Evolutionary conservation across 163 green algal genomes (phyloP), one percentile per base, ranked within the genome.

Genomic region (Scenedesmus sp.): DNA sequence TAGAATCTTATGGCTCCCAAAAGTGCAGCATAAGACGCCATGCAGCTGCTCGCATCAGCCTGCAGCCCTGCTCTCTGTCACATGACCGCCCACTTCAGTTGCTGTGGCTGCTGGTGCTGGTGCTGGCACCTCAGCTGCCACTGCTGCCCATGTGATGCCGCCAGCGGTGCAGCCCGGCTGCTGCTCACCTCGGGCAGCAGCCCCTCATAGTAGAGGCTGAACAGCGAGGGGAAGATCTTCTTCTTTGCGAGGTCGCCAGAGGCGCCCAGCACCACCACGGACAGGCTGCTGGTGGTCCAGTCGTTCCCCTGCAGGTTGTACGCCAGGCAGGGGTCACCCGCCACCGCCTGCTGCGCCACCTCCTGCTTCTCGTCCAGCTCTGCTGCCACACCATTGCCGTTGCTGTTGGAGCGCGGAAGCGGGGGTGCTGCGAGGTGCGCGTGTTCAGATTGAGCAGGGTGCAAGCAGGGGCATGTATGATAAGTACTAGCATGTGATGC

Each of bases 191-290:
- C 89, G 82, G 97, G 98, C 81, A 99, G 93, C 89, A 97, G 95
- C 7, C 97, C 96, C 89, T 99, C 96, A 72, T 99, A 98, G 92
- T 97, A 99, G 6, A 99, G 94, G 0, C 97, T 96, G 92, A 99
- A 99, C 0, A 99, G 95, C 0, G 98, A 96, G 33, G 98, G 98
- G 83, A 98, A 99, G 76, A 99, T 99, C 92, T 99, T 99, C 95
- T 99, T 99, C 93, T 97, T 97, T 56, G 97, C 97, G 44, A 99
- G 92, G 92, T 99, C 97, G 9, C 97, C 97, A 22, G 94, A 97
- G 0, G 97, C 97, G 9, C 97, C 97, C 18, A 99, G 95, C 35
- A 99, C 97, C 16, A 97, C 94, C 16, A 99, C 93, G 44, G 88
- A 95, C 40, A 99, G 92, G 2, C 94, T 94, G 4, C 91, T 89